Percentiles rank a stretch among this genome's conserved stretches.
These are phyloP conservation scores for Amanita muscaria DNA, from an alignment of 768 basidiomycete genomes.

Conservation along the genomic window DNA sequence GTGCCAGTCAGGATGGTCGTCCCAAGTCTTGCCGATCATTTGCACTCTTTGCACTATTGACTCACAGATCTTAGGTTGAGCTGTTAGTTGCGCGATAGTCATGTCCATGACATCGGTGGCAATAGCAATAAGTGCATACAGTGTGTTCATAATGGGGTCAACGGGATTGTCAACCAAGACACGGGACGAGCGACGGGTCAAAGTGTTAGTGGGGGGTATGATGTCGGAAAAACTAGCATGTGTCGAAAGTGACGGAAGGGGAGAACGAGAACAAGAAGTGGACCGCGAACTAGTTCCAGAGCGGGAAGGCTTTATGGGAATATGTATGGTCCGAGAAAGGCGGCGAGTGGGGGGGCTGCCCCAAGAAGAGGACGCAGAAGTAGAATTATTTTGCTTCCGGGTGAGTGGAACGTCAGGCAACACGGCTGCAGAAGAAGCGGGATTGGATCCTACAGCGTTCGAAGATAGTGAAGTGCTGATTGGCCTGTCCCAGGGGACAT, in stretches of 20 bases:
- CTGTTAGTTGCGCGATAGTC: slow-evolving; percentile 76
- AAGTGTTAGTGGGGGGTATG: slow-evolving; percentile 26
- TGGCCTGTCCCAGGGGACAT: slow-evolving; percentile 59
- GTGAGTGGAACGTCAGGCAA: slow-evolving; percentile 59
- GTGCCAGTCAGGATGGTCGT: slow-evolving; percentile 96
- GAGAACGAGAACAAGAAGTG: slow-evolving; percentile 90
- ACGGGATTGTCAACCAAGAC: slow-evolving; percentile 79
- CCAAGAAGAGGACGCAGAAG: slow-evolving; percentile 46
- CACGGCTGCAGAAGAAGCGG: slow-evolving; percentile 48
- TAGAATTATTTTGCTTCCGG: slow-evolving; percentile 45
- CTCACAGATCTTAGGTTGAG: slow-evolving; percentile 78
- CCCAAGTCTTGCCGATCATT: slow-evolving; percentile 90
- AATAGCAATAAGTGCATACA: slow-evolving; percentile 88
- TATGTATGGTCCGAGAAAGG: slow-evolving; percentile 80
- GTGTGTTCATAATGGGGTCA: slow-evolving; percentile 81
- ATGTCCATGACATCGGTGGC: slow-evolving; percentile 93
- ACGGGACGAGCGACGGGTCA: slow-evolving; percentile 71
- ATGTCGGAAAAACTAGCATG: slow-evolving; percentile 62
- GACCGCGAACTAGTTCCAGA: slow-evolving; percentile 87
- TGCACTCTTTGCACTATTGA: slow-evolving; percentile 86
- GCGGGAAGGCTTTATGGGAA: slow-evolving; percentile 52
- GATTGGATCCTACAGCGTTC: slow-evolving; percentile 47
- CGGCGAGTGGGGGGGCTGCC: slow-evolving; percentile 59
- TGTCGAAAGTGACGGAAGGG: slow-evolving; percentile 63
- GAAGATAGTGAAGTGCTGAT: slow-evolving; percentile 48